Evolutionary conservation across 495 filamentous ascomycete species (phyloP).

Genomic region (Terfezia claveryi): DNA sequence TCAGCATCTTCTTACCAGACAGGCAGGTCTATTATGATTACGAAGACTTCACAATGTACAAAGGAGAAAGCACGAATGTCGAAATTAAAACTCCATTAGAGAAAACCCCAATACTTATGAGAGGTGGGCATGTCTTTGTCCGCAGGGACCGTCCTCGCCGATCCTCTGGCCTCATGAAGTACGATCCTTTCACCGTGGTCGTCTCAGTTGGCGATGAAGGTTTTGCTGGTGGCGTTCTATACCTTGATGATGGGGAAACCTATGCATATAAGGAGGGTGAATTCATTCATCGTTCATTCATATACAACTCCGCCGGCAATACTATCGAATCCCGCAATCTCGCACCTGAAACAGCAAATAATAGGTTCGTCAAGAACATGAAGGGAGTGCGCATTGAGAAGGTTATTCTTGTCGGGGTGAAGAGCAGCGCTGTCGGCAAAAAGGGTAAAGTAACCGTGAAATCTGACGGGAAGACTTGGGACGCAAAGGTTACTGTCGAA

Average conservation of each 20-base stretch:
- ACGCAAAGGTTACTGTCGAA: slow-evolving; percentile 37
- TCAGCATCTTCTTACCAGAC: slow-evolving; percentile 69
- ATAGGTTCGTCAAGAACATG: slow-evolving; percentile 51
- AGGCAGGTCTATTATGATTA: slow-evolving; percentile 84
- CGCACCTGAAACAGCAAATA: slow-evolving; percentile 33
- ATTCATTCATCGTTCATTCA: slow-evolving; percentile 66
- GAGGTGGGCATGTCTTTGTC: slow-evolving; percentile 75
- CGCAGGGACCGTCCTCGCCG: slow-evolving; percentile 71
- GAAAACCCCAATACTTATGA: slow-evolving; percentile 72
- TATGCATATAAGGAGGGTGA: slow-evolving; percentile 70
- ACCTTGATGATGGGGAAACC: slow-evolving; percentile 83
- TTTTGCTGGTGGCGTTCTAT: slow-evolving; percentile 54
- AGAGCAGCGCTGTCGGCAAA: slow-evolving; percentile 41
- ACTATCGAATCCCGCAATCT: slow-evolving; percentile 30
- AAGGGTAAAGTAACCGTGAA: slow-evolving; percentile 45
- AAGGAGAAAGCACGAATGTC: slow-evolving; percentile 42
- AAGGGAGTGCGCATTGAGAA: slow-evolving; percentile 54
- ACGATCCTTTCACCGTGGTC: slow-evolving; percentile 82
- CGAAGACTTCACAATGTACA: slow-evolving; percentile 56
- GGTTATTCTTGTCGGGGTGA: slow-evolving; percentile 56
- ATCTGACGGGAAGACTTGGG: slow-evolving; percentile 41
- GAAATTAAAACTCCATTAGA: slow-evolving; percentile 58
- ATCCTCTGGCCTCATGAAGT: slow-evolving; percentile 71
- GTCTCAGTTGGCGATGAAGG: slow-evolving; percentile 43
- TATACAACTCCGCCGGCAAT: slow-evolving; percentile 29